These are phyloP conservation scores for Zopfochytrium polystomum DNA, from an alignment of 371 early-diverging fungal species.

Conservation along the genomic window DNA sequence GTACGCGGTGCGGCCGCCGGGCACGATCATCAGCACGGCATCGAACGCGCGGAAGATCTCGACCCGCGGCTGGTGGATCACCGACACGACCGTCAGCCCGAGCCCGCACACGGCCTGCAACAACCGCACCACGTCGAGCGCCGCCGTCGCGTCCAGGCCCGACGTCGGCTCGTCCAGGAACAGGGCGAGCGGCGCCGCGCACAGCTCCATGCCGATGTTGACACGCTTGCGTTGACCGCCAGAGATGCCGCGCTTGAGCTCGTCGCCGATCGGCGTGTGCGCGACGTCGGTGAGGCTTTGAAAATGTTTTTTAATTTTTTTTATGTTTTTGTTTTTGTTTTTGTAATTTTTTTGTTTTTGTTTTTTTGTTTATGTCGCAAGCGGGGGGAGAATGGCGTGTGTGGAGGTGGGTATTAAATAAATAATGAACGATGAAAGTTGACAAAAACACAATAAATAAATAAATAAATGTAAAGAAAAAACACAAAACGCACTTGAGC, in stretches of 20 bases:
- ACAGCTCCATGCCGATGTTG: conserved; percentile 82
- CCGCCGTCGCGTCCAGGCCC: conserved; percentile 46
- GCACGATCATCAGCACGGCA: conserved; percentile 79
- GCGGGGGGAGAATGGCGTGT: too few species aligned
- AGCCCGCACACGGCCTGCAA: conserved; percentile 53
- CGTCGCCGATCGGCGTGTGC: conserved; percentile 78
- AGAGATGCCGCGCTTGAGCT: conserved; percentile 61
- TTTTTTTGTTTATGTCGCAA: too few species aligned
- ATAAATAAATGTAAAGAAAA: too few species aligned
- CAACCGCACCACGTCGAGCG: conserved; percentile 42
- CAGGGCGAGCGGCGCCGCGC: conserved; percentile 64
- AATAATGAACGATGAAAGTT: too few species aligned
- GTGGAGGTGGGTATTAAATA: too few species aligned
- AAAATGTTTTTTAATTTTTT: too few species aligned
- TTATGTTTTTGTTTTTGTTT: too few species aligned
- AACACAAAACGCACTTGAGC: conserved; percentile 36
- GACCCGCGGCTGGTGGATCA: conserved; percentile 91
- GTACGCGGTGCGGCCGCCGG: too few species aligned
- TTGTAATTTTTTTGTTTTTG: too few species aligned
- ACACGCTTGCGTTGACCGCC: conserved; percentile 88
- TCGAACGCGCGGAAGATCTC: conserved; percentile 89
- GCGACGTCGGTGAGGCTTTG: conserved; percentile 58
- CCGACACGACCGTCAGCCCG: conserved; percentile 73
- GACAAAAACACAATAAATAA: too few species aligned
- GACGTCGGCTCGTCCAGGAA: too few species aligned